Evolutionary conservation across 2,329 filamentous ascomycete genomes (phyloP).

Genomic region (Fusarium falciforme): DNA sequence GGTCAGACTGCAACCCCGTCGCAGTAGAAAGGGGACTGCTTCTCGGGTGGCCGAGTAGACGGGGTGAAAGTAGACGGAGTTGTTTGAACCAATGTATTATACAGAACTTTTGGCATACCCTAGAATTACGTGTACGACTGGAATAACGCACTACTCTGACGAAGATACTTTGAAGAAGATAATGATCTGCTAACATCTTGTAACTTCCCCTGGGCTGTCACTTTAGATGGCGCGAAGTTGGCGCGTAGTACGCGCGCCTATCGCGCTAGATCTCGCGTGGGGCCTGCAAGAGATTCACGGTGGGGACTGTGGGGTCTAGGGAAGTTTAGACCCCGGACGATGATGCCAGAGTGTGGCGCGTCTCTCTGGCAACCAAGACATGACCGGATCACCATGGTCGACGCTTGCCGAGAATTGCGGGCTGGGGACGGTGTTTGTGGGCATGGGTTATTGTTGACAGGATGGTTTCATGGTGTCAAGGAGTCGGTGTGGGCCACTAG

Average conservation of each 20-base stretch:
- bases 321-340: slow-evolving; percentile 13
- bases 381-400: not conserved
- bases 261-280: slow-evolving; percentile 28
- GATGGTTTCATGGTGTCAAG: not conserved
- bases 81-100: slow-evolving; percentile 31
- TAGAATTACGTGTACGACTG: slow-evolving; percentile 33
- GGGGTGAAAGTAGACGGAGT: slow-evolving; percentile 3
- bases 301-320: slow-evolving; percentile 19
- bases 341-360: slow-evolving; percentile 11
- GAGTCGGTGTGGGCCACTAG: not conserved
- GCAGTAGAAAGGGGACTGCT: not conserved
- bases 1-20: not conserved
- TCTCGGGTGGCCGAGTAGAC: not conserved
- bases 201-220: not conserved
- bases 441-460: not conserved
- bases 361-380: slow-evolving; percentile 33
- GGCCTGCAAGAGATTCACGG: slow-evolving; percentile 3
- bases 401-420: not conserved
- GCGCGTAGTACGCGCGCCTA: slow-evolving; percentile 29
- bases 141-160: slow-evolving; percentile 22
- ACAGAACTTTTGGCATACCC: slow-evolving; percentile 30
- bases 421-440: not conserved
- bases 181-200: not conserved
- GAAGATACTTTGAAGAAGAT: not conserved
- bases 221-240: slow-evolving; percentile 8